Base-by-base conservation (phyloP, 225 moss, liverwort and hornwort genomes). In the Pseudisothecium myosuroides region DNA sequence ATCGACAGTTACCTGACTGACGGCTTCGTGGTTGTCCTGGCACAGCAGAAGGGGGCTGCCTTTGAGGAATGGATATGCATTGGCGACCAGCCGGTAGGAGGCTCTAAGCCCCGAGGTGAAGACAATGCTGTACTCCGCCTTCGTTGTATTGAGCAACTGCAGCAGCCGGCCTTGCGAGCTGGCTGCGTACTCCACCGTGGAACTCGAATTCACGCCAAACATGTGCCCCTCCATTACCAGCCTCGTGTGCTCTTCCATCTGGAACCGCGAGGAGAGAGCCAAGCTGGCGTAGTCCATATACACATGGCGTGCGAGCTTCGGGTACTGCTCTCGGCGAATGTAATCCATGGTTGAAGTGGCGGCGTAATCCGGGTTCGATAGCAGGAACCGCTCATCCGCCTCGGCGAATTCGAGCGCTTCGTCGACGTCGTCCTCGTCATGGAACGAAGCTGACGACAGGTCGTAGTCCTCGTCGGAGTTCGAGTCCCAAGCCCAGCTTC, bases 11-110 rank as follows among this genome's bases (percentile, higher is more conserved):
- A 90, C 93, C 89, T 91, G 91, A 60, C 80, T 62, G n/a, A 96
- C 92, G n/a, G 94, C 92, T 64, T 92, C 94, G 87, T 95, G 95
- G 69, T 95, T 97, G 86, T 97, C 97, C 90, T 97, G 96, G 91
- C 92, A 95, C 17, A 96, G 55, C 87, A 96, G 81, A 54, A 97
- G 89, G 14, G 97, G 94, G 62, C 94, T 95, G 84, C 93, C 92
- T 84, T 87, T 95, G 20, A 91, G 92, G 82, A 97, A 95, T 10
- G 95, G 92, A 55, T 95, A 97, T 8, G 95, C 92, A 81, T 94
- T 92, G 19, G 94, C 94, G 49, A 97, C 83, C 62, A 95, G 45
- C 22, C 87, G 84, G 67, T 93, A 95, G 18, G 94, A 89, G 65
- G 93, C 91, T 75, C 88, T 84, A 12, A 95, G 88, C 6, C 97